These are phyloP conservation scores for Scedosporium dehoogii DNA, from an alignment of 2,329 filamentous ascomycete genomes.

Conservation along the genomic window DNA sequence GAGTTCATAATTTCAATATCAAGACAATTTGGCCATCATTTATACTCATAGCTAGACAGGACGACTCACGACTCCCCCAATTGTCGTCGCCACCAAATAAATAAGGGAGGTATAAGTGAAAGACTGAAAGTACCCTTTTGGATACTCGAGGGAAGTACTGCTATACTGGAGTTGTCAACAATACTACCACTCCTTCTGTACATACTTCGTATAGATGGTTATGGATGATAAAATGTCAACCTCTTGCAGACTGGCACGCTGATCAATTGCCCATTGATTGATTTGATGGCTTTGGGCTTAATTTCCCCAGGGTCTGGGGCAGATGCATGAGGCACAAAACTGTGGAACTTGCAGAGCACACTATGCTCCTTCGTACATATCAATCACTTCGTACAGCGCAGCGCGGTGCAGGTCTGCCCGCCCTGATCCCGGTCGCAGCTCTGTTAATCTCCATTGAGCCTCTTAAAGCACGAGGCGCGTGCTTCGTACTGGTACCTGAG, in stretches of 20 bases:
- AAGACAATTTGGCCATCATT: not conserved
- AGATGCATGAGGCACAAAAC: not conserved
- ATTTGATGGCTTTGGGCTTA: not conserved
- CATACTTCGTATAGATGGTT: not conserved
- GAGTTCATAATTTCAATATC: not conserved
- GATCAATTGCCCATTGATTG: not conserved
- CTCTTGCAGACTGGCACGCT: not conserved
- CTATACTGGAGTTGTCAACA: not conserved
- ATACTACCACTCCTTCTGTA: not conserved
- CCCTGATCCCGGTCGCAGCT: not conserved
- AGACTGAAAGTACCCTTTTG: not conserved
- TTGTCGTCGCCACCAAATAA: not conserved
- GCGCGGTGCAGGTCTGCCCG: not conserved
- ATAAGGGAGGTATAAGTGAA: not conserved
- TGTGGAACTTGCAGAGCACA: not conserved
- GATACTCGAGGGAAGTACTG: too few species aligned
- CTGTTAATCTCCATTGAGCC: not conserved
- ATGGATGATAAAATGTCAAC: not conserved
- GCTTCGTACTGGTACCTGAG: not conserved
- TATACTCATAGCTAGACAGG: not conserved
- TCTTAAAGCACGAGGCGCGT: not conserved
- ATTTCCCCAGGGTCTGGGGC: not conserved
- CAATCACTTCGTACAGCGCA: not conserved
- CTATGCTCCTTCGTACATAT: too few species aligned
- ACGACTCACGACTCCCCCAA: not conserved